Evolutionary conservation across 176 grass and related monocot species (phyloP), one percentile per base, ranked within the genome.

Genomic region (Leersia perrieri): DNA sequence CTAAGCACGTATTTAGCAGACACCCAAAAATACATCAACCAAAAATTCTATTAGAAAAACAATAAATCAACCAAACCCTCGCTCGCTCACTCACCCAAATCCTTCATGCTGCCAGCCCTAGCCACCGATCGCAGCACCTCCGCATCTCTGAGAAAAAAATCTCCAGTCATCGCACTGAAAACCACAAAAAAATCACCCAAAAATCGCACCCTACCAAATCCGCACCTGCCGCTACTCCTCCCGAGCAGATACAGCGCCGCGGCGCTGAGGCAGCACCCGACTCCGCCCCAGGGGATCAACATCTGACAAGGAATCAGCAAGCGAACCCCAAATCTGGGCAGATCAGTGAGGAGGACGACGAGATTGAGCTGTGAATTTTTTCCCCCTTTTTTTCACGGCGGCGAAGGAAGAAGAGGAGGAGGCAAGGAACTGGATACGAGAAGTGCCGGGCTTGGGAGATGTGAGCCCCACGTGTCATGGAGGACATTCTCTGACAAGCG

Each of bases 231-330:
- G 60, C 92, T 95, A 66, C 88, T 98, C 89, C 92, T 91, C 73
- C 96, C 90, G 53, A 98, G 78, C 11, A 98, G 86, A 84, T 92
- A 98, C 11, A 98, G 84, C 83, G 87, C 92, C 66, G 92, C 90
- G 10, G 96, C 92, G 76, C 90, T 93, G 33, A 93, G 76, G 82
- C 92, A 98, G 85, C 96, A 98, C 30, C 90, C 90, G 22, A 98
- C 86, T 13, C 96, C 92, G 31, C 92, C 86, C 92, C 96, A 98
- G 4, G 96, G 92, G 82, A 98, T 88, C 90, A 95, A 70, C 82
- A 77, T 93, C 70, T 29, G 65, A 4, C 27, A 5, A 68, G 8
- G 41, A 74, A 76, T 71, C 33, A 11, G 9, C 32, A n/a, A 5
- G 7, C 2, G 30, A 38, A 4, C 62, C 33, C 53, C 39, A 30